Conservation (phyloP, 176 grass and related monocot species). For the Carex littledalei region DNA sequence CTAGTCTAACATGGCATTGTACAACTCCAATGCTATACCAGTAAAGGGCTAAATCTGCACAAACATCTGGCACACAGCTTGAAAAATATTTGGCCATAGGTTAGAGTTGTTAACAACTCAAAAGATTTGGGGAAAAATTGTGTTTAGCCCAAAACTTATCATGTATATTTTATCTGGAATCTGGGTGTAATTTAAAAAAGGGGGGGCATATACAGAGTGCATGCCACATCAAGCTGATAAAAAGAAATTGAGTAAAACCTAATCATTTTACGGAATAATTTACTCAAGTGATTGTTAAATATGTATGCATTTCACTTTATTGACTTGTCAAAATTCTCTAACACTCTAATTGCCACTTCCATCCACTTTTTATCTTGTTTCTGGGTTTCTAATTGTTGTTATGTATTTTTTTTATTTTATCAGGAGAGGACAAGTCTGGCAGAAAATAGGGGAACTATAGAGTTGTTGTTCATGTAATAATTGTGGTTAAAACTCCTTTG, state of each 20-base stretch:
- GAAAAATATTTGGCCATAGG: neutral
- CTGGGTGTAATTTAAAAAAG: too few species aligned
- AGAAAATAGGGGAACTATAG: neutral
- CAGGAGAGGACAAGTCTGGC: neutral
- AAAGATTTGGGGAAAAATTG: neutral
- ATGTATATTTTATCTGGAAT: neutral
- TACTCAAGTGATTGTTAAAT: neutral
- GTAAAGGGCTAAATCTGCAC: neutral
- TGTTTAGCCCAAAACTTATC: neutral
- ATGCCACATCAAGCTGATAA: neutral
- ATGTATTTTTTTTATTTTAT: conserved; percentile 2
- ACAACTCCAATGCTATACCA: neutral
- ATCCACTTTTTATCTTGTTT: neutral
- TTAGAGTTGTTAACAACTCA: neutral
- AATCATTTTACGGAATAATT: neutral
- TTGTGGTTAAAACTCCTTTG: neutral
- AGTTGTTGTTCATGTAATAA: conserved; percentile 2
- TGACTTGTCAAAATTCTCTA: neutral
- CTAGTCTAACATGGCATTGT: neutral
- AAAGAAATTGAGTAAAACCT: neutral
- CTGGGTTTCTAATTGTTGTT: neutral
- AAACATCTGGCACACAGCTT: neutral
- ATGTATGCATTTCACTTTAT: neutral
- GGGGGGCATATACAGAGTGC: neutral
- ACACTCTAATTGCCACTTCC: neutral